Evolutionary conservation across 306 rosid species (phyloP), one percentile per base, ranked within the genome.

Genomic region (Astragalus glycyphyllos): DNA sequence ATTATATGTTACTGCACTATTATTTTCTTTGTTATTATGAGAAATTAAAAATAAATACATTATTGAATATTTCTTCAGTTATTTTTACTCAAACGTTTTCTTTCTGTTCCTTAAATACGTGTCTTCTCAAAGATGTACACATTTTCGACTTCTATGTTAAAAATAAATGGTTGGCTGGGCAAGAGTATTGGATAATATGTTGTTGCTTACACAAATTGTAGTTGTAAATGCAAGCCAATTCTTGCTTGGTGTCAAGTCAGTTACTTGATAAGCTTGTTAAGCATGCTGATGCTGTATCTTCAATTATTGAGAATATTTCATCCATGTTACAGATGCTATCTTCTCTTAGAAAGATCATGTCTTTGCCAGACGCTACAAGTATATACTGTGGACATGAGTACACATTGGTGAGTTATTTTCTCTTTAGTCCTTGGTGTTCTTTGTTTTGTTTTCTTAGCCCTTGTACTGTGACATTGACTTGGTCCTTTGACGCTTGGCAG

Each of bases 311-410:
- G 62, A 55, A 26, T 20, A 26, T 20, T 64, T 67, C 49, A 10
- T 82, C 58, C 74, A 15, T 83, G 76, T 76, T 77, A 41, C 94
- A 94, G 99, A 91, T 94, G 99, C 82, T 68, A 14, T 80, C 84
- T 53, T 94, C 99, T 77, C 96, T 91, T 58, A 69, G 62, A 71
- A 94, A 89, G 90, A 91, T 94, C 76, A 77, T 16, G 80, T 79
- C 92, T 63, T 82, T 91, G 82, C 96, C 99, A 29, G 99, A 94
- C 8, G 85, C 82, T 63, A 94, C 99, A 46, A 80, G 59, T 78
- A 75, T 94, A 65, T 94, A 89, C 64, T 91, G 92, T 56, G 96
- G 99, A 65, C 99, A 94, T 40, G 96, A 91, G 64, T 91, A 94
- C 79, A 91, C 99, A 13, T 70, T 91, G 96, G 97, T 94, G 45